phyloP scores from a whole-genome alignment of 495 filamentous ascomycete species.

The Evernia prunastri region DNA sequence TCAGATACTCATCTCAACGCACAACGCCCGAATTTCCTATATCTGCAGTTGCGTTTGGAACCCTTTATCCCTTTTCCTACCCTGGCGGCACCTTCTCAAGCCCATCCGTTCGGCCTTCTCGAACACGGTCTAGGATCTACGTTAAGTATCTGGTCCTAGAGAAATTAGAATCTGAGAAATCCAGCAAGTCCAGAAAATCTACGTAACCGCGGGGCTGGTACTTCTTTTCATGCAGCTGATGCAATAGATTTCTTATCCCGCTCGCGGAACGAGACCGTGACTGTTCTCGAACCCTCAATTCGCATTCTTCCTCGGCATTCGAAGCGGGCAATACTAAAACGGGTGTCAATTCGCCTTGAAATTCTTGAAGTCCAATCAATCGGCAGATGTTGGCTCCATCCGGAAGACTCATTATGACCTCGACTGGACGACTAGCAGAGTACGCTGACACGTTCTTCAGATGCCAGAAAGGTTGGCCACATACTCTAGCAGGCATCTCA shows the following conservation, averaged over 20 bases:
- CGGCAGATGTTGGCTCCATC: neutral
- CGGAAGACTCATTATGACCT: neutral
- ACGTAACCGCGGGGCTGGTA: too few relatives aligned
- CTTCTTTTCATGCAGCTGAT: neutral
- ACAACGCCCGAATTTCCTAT: too few relatives aligned
- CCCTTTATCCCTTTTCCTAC: too few relatives aligned
- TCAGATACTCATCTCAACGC: too few relatives aligned
- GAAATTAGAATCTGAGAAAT: too few relatives aligned
- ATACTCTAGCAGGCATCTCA: neutral
- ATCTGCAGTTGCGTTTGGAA: too few relatives aligned
- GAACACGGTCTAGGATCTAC: too few relatives aligned
- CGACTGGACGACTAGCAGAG: neutral
- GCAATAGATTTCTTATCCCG: neutral
- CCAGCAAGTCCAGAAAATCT: too few relatives aligned
- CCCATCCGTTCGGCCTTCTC: neutral
- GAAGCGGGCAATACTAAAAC: neutral
- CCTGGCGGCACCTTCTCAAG: neutral
- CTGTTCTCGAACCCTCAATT: neutral
- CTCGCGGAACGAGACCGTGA: neutral
- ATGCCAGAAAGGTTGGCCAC: constrained; percentile 5
- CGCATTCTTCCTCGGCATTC: neutral
- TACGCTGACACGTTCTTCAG: neutral
- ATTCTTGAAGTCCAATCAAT: neutral
- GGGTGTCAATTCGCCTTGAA: neutral
- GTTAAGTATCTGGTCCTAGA: too few relatives aligned